Percentiles rank a stretch among this genome's conserved stretches.
Evolutionary conservation across 164 flowering plant species (phyloP).

Genomic region (Stephania cephalantha): DNA sequence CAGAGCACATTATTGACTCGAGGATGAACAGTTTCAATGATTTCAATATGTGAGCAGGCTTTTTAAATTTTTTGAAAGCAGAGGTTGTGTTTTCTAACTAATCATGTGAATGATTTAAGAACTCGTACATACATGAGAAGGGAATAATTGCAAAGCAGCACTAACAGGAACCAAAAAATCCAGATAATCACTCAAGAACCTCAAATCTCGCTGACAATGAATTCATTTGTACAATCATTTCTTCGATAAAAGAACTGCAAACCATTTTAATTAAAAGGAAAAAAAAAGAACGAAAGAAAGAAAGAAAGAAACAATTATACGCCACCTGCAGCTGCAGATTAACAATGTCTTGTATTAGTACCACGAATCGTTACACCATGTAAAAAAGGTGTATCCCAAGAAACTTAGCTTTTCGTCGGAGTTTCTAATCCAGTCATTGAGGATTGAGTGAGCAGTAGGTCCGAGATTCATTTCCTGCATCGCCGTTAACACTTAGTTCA

Average conservation of each 20-base stretch:
- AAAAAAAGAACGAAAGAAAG: too few species aligned
- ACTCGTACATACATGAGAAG: not conserved
- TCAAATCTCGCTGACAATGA: not conserved
- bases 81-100: not conserved
- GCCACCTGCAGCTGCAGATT: constrained; percentile 13
- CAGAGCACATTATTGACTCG: not conserved
- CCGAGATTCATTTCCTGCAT: constrained; percentile 84
- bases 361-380: constrained; percentile 80
- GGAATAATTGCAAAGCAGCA: not conserved
- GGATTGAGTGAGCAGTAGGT: constrained; percentile 49
- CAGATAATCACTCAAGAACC: not conserved
- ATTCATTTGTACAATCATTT: constrained; percentile 2
- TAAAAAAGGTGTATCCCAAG: constrained; percentile 79
- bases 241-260: not conserved
- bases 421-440: constrained; percentile 72
- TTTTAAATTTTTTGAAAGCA: not conserved
- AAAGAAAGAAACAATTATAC: constrained; percentile 1
- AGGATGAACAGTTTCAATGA: not conserved
- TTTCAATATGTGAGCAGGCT: not conserved
- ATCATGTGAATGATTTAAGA: not conserved
- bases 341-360: constrained; percentile 53
- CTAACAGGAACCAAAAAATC: not conserved
- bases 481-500: not conserved
- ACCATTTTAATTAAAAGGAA: not conserved
- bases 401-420: constrained; percentile 80